Conservation (phyloP, 306 rosid genomes). For the Comarum palustre region DNA sequence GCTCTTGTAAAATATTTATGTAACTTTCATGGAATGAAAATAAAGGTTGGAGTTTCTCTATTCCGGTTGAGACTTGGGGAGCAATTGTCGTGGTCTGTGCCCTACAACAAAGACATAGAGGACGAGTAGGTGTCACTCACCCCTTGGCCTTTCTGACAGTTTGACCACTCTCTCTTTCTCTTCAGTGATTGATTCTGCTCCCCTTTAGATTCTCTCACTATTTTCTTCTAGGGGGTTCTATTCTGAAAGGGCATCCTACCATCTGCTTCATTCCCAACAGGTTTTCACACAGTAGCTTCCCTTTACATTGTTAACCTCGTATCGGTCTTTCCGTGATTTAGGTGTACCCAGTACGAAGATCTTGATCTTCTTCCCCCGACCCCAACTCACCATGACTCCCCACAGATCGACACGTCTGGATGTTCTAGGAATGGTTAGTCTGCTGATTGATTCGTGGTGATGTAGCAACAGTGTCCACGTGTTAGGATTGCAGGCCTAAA, state of each 20-base stretch:
- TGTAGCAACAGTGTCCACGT: constrained; percentile 40
- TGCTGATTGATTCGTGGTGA: not conserved
- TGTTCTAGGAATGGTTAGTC: not conserved
- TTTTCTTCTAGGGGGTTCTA: not conserved
- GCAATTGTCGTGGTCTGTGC: constrained; percentile 29
- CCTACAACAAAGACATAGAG: constrained; percentile 27
- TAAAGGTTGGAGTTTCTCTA: not conserved
- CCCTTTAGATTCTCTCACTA: constrained; percentile 32
- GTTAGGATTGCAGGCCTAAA: constrained; percentile 16
- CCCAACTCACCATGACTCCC: constrained; percentile 7
- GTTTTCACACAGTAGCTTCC: not conserved
- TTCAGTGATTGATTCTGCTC: not conserved
- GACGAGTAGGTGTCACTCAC: constrained; percentile 3
- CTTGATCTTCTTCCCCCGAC: not conserved
- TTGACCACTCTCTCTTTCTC: constrained; percentile 22
- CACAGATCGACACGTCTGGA: constrained; percentile 1
- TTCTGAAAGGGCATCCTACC: not conserved
- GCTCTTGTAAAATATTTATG: not conserved
- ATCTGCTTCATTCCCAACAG: constrained; percentile 1
- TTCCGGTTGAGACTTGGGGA: constrained; percentile 19
- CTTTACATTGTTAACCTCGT: not conserved
- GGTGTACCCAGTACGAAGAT: not conserved
- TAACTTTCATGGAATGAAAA: not conserved
- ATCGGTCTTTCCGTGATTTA: constrained; percentile 3
- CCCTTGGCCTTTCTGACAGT: not conserved